These are phyloP conservation scores for Phytopythium delawarense DNA, from an alignment of 352 stramenopile genomes.

Conservation along the genomic window DNA sequence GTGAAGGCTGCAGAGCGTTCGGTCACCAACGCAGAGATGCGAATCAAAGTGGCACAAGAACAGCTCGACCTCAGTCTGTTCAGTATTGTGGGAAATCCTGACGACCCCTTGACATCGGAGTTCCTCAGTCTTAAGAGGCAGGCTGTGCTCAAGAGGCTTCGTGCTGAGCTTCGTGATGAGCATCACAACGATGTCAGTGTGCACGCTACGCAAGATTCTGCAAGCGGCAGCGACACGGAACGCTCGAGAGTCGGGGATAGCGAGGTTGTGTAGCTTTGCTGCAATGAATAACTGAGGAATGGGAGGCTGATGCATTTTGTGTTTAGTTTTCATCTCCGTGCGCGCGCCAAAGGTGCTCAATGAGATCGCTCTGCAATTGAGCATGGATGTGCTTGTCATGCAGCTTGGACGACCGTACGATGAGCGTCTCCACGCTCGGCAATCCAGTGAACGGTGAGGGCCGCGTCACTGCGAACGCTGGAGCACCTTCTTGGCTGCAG, in stretches of 20 bases:
- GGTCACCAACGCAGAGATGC: too few relatives aligned
- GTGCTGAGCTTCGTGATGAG: neutral
- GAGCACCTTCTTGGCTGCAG: neutral
- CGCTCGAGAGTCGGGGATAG: too few relatives aligned
- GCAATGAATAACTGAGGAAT: too few relatives aligned
- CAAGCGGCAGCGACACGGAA: too few relatives aligned
- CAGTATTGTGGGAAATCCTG: neutral
- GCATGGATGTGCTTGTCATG: neutral
- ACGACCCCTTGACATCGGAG: neutral
- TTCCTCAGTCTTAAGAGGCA: neutral
- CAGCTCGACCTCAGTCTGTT: slow-evolving; percentile 3
- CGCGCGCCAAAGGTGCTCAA: neutral
- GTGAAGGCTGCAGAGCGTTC: too few relatives aligned
- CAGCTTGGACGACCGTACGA: neutral
- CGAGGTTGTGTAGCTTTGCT: too few relatives aligned
- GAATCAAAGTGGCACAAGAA: slow-evolving; percentile 3
- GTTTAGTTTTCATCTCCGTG: neutral
- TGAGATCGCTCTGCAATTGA: neutral
- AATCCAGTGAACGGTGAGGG: neutral
- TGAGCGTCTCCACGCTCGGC: neutral
- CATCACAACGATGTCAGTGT: too few relatives aligned
- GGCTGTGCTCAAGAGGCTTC: neutral
- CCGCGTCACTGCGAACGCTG: neutral
- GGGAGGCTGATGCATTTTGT: neutral
- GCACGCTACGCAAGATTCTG: too few relatives aligned